Evolutionary conservation across 2,329 filamentous ascomycete species (phyloP).

Genomic region (Colletotrichum ledebouriae): DNA sequence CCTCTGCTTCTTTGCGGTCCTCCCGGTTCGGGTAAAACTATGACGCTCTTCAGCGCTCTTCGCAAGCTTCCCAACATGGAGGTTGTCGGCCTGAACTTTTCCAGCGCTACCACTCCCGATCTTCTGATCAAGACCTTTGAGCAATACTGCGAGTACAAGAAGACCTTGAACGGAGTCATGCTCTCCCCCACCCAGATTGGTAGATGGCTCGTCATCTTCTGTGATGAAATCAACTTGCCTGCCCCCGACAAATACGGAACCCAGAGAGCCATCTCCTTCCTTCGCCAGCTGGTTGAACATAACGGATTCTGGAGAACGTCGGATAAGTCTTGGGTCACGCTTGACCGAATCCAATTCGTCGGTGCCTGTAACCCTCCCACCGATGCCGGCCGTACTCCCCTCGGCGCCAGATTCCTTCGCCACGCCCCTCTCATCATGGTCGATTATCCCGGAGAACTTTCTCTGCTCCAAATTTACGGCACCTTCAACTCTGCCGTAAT

Average conservation of each 20-base stretch:
- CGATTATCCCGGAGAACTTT: conserved; percentile 96
- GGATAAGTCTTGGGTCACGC: conserved; percentile 97
- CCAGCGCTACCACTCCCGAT: conserved; percentile 97
- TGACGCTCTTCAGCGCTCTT: conserved; percentile 98
- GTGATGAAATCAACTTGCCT: conserved; percentile 98
- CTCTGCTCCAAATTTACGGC: conserved; percentile 96
- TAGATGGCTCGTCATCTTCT: conserved; percentile 98
- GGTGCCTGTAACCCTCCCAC: conserved; percentile 98
- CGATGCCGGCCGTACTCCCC: conserved; percentile 93
- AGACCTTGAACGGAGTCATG: conserved; percentile 95
- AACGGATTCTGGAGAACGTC: conserved; percentile 99
- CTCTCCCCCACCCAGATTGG: conserved; percentile 97
- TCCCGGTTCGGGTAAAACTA: conserved; percentile 98
- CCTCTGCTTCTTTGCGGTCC: conserved; percentile 95
- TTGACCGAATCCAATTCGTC: conserved; percentile 98
- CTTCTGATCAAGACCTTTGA: conserved; percentile 99
- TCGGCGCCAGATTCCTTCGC: conserved; percentile 92
- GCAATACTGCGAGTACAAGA: conserved; percentile 99
- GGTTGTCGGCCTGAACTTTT: conserved; percentile 98
- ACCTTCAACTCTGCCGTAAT: conserved; percentile 97
- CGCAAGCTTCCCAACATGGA: conserved; percentile 99
- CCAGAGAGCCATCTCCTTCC: conserved; percentile 95
- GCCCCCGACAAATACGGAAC: conserved; percentile 98
- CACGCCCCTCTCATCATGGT: conserved; percentile 99
- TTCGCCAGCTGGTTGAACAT: conserved; percentile 97